Base-by-base conservation (phyloP, 1,284 basidiomycete species). In the Pyrrhoderma noxium region DNA sequence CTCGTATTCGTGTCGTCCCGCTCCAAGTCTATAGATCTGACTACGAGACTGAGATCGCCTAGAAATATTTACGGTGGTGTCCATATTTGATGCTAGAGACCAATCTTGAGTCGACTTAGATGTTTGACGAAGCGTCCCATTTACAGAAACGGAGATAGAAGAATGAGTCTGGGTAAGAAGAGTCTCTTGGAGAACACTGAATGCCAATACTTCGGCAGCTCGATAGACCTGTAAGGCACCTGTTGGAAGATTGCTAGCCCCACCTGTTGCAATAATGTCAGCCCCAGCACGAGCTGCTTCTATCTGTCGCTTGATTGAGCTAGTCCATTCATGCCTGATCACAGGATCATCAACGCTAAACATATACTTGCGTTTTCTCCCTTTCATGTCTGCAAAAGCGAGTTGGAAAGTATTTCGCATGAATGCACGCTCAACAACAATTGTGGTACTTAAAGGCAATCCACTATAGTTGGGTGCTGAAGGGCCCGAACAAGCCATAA, bases 341-440 rank as follows among this genome's bases (percentile, higher is more conserved):
- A 86, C 70, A 0, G 82, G 74, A 59, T 91, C 87, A 47, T 86
- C 79, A 39, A 95, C 82, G 59, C 89, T 92, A 72, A 95, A 95
- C 81, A 95, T 91, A 68, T 96, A 96, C 63, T 85, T 82, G 57
- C 92, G 77, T 65, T 85, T 87, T 51, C 70, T 58, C 22, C 82
- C 81, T 14, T 72, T 65, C 58, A 86, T 83, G 58, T 86, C 85
- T 40, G 78, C 60, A 67, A 96, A 96, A 2, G 89, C 82, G 19
- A 96, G 68, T 63, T 94, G 89, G 73, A 96, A 93, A 0, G 91
- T 94, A 63, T 94, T 86, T 46, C 84, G 81, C 93, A 96, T 95
- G 69, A 94, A 94, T 0, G 87, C 83, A 21, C 93, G 80, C 65
- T 96, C 93, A 53, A 96, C 82, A 22, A 78, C 73, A 58, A 97